Evolutionary conservation across 2,329 filamentous ascomycete species (phyloP), one percentile per base, ranked within the genome.

Genomic region (Dactylellina haptotyla): DNA sequence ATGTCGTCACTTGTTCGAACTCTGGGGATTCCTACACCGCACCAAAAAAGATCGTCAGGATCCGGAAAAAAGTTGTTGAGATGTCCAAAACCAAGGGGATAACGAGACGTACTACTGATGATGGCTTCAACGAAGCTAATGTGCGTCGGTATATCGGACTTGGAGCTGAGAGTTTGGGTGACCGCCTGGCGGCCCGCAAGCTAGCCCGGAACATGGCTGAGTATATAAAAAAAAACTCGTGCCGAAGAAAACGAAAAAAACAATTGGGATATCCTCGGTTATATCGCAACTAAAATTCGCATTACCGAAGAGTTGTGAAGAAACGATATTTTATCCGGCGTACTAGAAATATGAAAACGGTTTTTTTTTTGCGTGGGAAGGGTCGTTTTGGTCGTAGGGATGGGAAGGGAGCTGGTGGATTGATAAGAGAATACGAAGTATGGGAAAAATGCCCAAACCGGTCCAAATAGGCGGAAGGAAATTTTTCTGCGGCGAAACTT

Each of bases 1-100:
- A 87, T 0, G 89, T 93, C 5, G 93, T 96, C 78, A 98, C 89
- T 76, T 90, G 85, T 81, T 97, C 92, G 78, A 97, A 87, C 76
- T 97, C 92, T 53, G 89, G 89, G 12, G 92, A 92, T 80, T 98
- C 93, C 88, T 91, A 34, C 23, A 14, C 34, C 16, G 16, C 14
- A 32, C 6, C 10, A n/a, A 16, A 39, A 23, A 16, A 56, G 12
- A 43, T 30, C 12, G 4, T 28, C 12, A 8, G 25, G 37, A 8
- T 26, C n/a, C 3, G 28, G 26, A 12, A 34, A 3, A 3, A 26
- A 18, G 18, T n/a, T 34, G 10, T 5, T 32, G 16, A 10, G 18
- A 18, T 18, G 14, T 53, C n/a, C 10, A 34, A 16, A 12, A 37
- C n/a, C n/a, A n/a, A n/a, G n/a, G n/a, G n/a, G n/a, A n/a, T n/a